These are phyloP conservation scores for Phytophthora kernoviae DNA, from an alignment of 352 stramenopile species.

Conservation along the genomic window DNA sequence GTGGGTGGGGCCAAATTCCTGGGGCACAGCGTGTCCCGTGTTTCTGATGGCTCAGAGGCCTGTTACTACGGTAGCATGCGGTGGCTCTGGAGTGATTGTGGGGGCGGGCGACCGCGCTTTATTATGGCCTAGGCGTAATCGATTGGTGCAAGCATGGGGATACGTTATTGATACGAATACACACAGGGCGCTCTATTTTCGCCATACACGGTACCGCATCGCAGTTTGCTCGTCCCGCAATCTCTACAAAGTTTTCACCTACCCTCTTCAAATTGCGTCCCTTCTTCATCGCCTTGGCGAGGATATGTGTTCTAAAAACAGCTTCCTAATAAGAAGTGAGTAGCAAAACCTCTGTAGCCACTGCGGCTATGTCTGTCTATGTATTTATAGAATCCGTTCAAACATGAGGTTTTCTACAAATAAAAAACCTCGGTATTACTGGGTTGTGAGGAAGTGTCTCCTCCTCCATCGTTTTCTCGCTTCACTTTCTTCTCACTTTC, in stretches of 20 bases:
- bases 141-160: neutral
- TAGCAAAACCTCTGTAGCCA: neutral
- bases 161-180: neutral
- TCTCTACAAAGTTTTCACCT: neutral
- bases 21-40: neutral
- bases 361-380: conserved; percentile 6
- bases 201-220: neutral
- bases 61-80: neutral
- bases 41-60: neutral
- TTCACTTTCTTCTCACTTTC: conserved; percentile 28
- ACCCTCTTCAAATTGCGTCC: neutral
- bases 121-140: neutral
- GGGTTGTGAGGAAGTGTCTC: conserved; percentile 12
- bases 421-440: neutral
- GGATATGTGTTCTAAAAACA: neutral
- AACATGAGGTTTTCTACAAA: neutral
- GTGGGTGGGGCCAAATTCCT: too few relatives aligned
- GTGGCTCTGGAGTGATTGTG: neutral
- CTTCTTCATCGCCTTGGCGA: neutral
- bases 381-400: conserved; percentile 26
- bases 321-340: neutral
- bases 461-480: neutral
- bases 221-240: neutral
- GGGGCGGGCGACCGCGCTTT: neutral
- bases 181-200: neutral